Conservation (phyloP, 345 rosid species). For the Eucalyptus pauciflora region DNA sequence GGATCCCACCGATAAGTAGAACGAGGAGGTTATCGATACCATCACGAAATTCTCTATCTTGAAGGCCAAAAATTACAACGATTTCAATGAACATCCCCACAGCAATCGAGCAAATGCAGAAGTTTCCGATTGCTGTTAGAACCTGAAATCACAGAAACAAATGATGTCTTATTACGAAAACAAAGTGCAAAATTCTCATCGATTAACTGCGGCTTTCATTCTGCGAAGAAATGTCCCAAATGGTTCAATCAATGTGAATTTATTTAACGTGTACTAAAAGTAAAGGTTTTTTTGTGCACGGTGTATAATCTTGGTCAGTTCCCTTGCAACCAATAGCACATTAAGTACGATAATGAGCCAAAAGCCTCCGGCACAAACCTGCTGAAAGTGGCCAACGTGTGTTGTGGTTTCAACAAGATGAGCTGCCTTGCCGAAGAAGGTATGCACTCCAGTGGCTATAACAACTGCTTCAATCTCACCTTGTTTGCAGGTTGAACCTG, state of each 20-base stretch:
- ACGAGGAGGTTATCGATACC: conserved; percentile 80
- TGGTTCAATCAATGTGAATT: neutral
- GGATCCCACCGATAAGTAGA: conserved; percentile 92
- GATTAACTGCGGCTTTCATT: neutral
- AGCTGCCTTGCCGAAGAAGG: conserved; percentile 94
- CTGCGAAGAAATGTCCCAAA: neutral
- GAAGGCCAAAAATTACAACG: conserved; percentile 39
- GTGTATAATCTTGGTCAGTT: neutral
- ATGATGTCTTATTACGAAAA: neutral
- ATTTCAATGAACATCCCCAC: conserved; percentile 71
- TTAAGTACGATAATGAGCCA: neutral
- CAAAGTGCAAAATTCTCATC: neutral
- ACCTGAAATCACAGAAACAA: conserved; percentile 24
- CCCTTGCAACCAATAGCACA: neutral
- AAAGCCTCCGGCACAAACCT: conserved; percentile 22
- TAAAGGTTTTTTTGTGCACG: neutral
- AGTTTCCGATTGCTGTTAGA: conserved; percentile 79
- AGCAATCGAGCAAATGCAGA: conserved; percentile 92
- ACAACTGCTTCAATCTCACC: conserved; percentile 93
- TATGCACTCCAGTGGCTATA: conserved; percentile 84
- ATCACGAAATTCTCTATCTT: conserved; percentile 42
- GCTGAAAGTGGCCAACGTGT: conserved; percentile 84
- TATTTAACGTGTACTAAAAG: neutral
- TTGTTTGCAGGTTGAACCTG: conserved; percentile 90
- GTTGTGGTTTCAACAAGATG: conserved; percentile 86